These are phyloP conservation scores for Neostapfia colusana DNA, from an alignment of 176 grass and related monocot species.

Conservation along the genomic window DNA sequence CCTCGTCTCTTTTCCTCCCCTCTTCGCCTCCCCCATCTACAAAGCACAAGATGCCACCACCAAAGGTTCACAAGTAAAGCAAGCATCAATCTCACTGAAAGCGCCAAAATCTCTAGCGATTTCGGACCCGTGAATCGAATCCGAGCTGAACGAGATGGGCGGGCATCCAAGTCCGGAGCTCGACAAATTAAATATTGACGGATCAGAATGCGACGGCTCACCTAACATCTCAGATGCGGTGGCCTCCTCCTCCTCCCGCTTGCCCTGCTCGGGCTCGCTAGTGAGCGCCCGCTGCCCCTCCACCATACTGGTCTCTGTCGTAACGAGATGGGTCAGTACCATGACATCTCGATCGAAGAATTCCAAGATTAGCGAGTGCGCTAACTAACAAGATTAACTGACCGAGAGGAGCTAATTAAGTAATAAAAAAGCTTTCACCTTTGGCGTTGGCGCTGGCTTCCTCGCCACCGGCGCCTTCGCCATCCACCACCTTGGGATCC, in stretches of 20 bases:
- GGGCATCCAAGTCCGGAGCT: constrained; percentile 21
- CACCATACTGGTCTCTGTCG: constrained; percentile 17
- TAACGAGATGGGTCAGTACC: constrained; percentile 6
- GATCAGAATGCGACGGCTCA: constrained; percentile 34
- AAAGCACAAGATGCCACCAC: constrained; percentile 45
- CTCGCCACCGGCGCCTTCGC: background rate
- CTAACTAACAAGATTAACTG: constrained; percentile 9
- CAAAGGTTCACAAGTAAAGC: constrained; percentile 36
- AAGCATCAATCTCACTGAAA: constrained; percentile 23
- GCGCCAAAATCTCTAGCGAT: constrained; percentile 29
- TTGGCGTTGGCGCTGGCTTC: constrained; percentile 29
- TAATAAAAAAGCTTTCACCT: constrained; percentile 19
- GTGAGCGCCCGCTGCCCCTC: constrained; percentile 27
- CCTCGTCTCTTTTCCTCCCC: constrained; percentile 28
- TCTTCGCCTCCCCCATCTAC: constrained; percentile 39
- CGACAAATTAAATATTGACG: constrained; percentile 33
- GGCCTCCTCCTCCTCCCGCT: background rate
- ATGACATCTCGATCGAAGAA: constrained; percentile 27
- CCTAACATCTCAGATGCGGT: constrained; percentile 34
- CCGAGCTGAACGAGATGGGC: background rate
- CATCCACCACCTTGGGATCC: constrained; percentile 40
- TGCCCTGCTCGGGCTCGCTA: constrained; percentile 36
- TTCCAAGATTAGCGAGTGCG: constrained; percentile 3
- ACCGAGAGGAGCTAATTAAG: background rate
- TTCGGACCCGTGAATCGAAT: constrained; percentile 22